Conservation (phyloP, 495 filamentous ascomycete genomes). For the Sporormia fimetaria region DNA sequence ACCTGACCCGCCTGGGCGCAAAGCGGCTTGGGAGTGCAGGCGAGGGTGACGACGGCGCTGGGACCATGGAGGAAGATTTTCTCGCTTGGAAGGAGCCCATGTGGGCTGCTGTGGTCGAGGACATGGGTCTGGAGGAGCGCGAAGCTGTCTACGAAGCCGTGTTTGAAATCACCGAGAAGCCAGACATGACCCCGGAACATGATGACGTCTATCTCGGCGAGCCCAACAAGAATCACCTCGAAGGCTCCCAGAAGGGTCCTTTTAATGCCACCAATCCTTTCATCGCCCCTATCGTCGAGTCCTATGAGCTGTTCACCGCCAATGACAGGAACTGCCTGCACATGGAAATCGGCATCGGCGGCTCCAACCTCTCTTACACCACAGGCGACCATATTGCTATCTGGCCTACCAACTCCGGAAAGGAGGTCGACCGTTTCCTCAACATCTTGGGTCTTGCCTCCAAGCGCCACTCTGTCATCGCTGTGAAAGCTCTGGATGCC, state of each 20-base stretch:
- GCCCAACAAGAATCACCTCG: conserved; percentile 89
- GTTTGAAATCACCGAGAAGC: conserved; percentile 70
- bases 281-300: conserved; percentile 87
- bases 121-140: conserved; percentile 84
- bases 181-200: conserved; percentile 62
- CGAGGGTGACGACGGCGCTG: conserved; percentile 95
- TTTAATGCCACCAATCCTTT: conserved; percentile 96
- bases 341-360: conserved; percentile 86
- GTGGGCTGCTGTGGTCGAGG: conserved; percentile 74
- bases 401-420: conserved; percentile 93
- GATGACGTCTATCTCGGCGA: conserved; percentile 89
- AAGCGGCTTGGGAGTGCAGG: conserved; percentile 75
- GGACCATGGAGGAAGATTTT: conserved; percentile 99
- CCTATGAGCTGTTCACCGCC: conserved; percentile 79
- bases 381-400: conserved; percentile 96
- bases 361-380: conserved; percentile 78
- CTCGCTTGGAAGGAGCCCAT: conserved; percentile 99
- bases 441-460: conserved; percentile 58
- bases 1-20: conserved; percentile 69
- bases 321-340: conserved; percentile 93
- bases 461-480: conserved; percentile 76
- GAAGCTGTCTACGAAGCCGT: conserved; percentile 94
- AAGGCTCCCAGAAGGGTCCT: conserved; percentile 73
- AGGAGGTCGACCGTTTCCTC: conserved; percentile 85
- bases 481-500: conserved; percentile 83